Evolutionary conservation across 441 rosid genomes (phyloP), one percentile per base, ranked within the genome.

Genomic region (Adansonia rubrostipa): DNA sequence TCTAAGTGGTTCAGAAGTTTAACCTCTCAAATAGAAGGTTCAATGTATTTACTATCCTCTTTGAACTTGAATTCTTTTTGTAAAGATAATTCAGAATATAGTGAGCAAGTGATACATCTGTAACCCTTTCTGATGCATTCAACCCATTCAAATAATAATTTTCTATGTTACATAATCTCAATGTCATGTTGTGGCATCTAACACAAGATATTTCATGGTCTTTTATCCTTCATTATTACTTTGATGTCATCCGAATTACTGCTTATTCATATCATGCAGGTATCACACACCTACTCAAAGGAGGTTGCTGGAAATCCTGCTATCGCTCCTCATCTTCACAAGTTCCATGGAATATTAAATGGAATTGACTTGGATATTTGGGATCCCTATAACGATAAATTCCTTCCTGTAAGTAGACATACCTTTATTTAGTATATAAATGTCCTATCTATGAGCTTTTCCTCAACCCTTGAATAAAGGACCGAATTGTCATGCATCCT

Each of bases 361-460:
- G 99, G 99, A 75, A 91, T 96, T 17, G 98, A 96, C 67, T 97
- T 91, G 5, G 97, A 94, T 77, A 96, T 96, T 74, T 96, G 99
- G 99, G 98, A 96, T 86, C 98, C 99, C 42, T 94, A 86, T 81
- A 93, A 91, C 45, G 98, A 96, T 79, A 84, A 80, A 57, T 90
- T 87, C 80, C 79, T 94, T 83, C 98, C 98, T 53, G 99, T 94
- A 81, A 89, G 98, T 84, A 70, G 56, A 47, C 80, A 64, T 13
- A 40, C 14, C 24, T 54, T 64, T 65, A 33, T 65, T 81, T 63
- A 72, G 42, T 36, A 36, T 36, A 44, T 36, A 33, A 36, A 54
- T 36, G 8, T 17, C 6, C 4, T 51, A 47, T n/a, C 17, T 75
- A 22, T 50, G 70, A 75, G 47, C 58, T 47, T 56, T 11, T 54